A percentile compares a stretch with the other conserved stretches of the same genome.
Evolutionary conservation across 805 yeast species (phyloP).

Genomic region (Saccharomycodes ludwigii): DNA sequence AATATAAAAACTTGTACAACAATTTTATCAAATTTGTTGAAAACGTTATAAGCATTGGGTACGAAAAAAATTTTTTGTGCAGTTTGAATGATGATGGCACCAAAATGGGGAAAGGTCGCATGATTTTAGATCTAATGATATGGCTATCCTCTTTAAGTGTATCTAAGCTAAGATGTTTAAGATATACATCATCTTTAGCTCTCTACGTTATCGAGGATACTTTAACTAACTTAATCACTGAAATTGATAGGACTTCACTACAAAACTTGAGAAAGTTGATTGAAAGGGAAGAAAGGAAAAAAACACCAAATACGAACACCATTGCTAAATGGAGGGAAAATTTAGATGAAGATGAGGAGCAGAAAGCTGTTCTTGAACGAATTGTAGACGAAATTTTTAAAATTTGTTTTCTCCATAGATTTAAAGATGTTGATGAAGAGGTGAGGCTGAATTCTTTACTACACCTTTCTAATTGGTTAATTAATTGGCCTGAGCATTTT

Average conservation of each 20-base stretch:
- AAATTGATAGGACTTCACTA: constrained; percentile 23
- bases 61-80: constrained; percentile 52
- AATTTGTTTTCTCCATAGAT: constrained; percentile 60
- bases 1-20: constrained; percentile 35
- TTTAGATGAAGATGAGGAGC: constrained; percentile 29
- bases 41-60: constrained; percentile 36
- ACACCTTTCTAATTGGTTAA: constrained; percentile 60
- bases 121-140: constrained; percentile 39
- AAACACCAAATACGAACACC: constrained; percentile 29
- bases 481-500: constrained; percentile 56
- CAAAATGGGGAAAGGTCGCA: constrained; percentile 9
- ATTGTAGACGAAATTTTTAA: constrained; percentile 54
- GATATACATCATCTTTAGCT: constrained; percentile 52
- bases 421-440: constrained; percentile 62
- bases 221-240: constrained; percentile 38
- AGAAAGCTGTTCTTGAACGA: constrained; percentile 40
- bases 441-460: constrained; percentile 61
- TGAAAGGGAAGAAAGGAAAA: constrained; percentile 25
- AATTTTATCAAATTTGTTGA: constrained; percentile 46
- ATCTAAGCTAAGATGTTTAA: constrained; percentile 54
- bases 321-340: constrained; percentile 34
- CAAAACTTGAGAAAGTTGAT: constrained; percentile 28
- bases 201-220: constrained; percentile 48
- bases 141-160: constrained; percentile 72
- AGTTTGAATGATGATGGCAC: constrained; percentile 20